Conservation (phyloP, 192 early-diverging fungal species). For the Umbelopsis vinacea region DNA sequence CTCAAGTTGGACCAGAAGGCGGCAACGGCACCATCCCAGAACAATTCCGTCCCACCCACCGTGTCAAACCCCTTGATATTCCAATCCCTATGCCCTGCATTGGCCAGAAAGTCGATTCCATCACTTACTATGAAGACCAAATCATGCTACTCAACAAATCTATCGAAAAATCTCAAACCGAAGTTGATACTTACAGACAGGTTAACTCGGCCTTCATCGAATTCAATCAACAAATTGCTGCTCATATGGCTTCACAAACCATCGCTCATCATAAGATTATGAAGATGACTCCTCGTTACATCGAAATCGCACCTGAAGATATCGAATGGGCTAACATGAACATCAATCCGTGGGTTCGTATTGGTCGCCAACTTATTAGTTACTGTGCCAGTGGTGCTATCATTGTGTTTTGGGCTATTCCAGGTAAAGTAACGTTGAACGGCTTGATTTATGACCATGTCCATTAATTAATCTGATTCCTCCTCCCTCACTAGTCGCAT, state of each 20-base stretch:
- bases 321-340: constrained; percentile 84
- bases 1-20: constrained; percentile 23
- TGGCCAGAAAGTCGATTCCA: constrained; percentile 70
- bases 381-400: constrained; percentile 56
- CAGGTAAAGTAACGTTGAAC: constrained; percentile 40
- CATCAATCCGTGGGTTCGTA: constrained; percentile 51
- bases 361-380: constrained; percentile 60
- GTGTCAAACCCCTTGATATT: constrained; percentile 45
- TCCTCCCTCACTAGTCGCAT: constrained; percentile 48
- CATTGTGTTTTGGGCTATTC: constrained; percentile 73
- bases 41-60: constrained; percentile 57
- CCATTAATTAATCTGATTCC: neutral
- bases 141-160: constrained; percentile 50
- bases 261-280: constrained; percentile 65
- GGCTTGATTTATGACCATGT: too few species aligned
- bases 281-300: constrained; percentile 66
- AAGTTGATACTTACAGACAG: constrained; percentile 32
- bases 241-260: constrained; percentile 78
- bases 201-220: constrained; percentile 80
- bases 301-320: constrained; percentile 71
- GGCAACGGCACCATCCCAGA: constrained; percentile 37
- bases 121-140: constrained; percentile 48
- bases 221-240: constrained; percentile 74
- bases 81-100: constrained; percentile 48
- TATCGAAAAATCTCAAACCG: constrained; percentile 47